phyloP scores from a whole-genome alignment of 1,139 yeast genomes.

The Candida tetrigidarum region DNA sequence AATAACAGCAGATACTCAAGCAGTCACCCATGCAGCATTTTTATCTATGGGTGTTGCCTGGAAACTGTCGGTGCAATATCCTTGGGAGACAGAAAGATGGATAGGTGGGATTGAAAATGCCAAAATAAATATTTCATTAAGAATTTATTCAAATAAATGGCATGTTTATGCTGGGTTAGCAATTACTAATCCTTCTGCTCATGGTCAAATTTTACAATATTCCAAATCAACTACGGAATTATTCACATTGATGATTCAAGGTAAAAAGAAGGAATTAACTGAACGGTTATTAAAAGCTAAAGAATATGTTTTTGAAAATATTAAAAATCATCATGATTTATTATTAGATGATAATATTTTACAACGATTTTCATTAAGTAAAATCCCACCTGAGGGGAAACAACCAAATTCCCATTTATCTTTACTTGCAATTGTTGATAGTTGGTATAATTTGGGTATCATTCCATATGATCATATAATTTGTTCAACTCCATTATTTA shows the following conservation, averaged over 20 bases:
- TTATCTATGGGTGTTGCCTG: slow-evolving; percentile 97
- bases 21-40: slow-evolving; percentile 98
- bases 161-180: slow-evolving; percentile 98
- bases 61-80: slow-evolving; percentile 81
- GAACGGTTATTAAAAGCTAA: slow-evolving; percentile 69
- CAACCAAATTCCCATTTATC: slow-evolving; percentile 91
- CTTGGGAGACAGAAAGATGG: slow-evolving; percentile 91
- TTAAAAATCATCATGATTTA: slow-evolving; percentile 56
- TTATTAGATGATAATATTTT: slow-evolving; percentile 80
- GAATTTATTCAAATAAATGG: slow-evolving; percentile 94
- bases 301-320: slow-evolving; percentile 73
- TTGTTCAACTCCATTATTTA: slow-evolving; percentile 89
- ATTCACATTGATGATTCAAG: slow-evolving; percentile 81
- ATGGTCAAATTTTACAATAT: slow-evolving; percentile 86
- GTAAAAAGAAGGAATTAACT: slow-evolving; percentile 58
- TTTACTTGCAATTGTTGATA: slow-evolving; percentile 86
- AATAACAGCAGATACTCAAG: slow-evolving; percentile 98
- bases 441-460: slow-evolving; percentile 85
- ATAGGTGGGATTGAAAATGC: slow-evolving; percentile 96
- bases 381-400: slow-evolving; percentile 70
- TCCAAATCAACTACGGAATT: slow-evolving; percentile 83
- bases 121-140: slow-evolving; percentile 86
- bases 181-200: slow-evolving; percentile 94
- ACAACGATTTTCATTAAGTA: slow-evolving; percentile 78
- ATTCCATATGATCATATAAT: slow-evolving; percentile 96